Evolutionary conservation across 2,329 filamentous ascomycete species (phyloP).

Genomic region (Penicillium nordicum): DNA sequence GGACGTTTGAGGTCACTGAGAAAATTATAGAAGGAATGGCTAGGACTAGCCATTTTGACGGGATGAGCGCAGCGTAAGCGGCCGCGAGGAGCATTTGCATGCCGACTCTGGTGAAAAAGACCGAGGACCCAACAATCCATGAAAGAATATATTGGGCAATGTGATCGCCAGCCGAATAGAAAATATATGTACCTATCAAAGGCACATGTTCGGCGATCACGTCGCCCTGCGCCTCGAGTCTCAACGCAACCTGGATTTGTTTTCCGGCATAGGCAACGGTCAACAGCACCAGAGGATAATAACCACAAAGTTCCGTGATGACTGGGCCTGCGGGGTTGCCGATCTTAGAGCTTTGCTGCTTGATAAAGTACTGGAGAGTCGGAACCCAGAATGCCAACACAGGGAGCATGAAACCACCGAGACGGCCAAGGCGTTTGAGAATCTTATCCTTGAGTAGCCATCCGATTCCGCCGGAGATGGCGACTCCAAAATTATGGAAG

Average conservation of each 20-base stretch:
- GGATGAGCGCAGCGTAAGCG: constrained; percentile 63
- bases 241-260: constrained; percentile 57
- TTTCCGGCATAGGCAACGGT: constrained; percentile 63
- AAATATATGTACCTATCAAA: constrained; percentile 62
- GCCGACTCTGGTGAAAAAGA: constrained; percentile 67
- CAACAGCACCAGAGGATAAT: constrained; percentile 66
- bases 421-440: constrained; percentile 49
- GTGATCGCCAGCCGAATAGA: constrained; percentile 55
- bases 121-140: constrained; percentile 56
- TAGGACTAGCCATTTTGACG: constrained; percentile 64
- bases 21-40: constrained; percentile 65
- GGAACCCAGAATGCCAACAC: constrained; percentile 74
- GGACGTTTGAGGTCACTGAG: constrained; percentile 68
- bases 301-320: constrained; percentile 68
- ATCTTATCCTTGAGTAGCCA: constrained; percentile 64
- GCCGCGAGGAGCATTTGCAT: constrained; percentile 66
- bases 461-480: constrained; percentile 65
- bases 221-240: constrained; percentile 54
- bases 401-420: constrained; percentile 56
- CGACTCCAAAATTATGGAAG: constrained; percentile 67
- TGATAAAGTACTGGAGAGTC: constrained; percentile 67
- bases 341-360: constrained; percentile 61
- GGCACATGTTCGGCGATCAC: constrained; percentile 62
- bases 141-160: constrained; percentile 42
- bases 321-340: constrained; percentile 71